Evolutionary conservation across 2,329 filamentous ascomycete species (phyloP).

Genomic region (Neofusicoccum cordaticola): DNA sequence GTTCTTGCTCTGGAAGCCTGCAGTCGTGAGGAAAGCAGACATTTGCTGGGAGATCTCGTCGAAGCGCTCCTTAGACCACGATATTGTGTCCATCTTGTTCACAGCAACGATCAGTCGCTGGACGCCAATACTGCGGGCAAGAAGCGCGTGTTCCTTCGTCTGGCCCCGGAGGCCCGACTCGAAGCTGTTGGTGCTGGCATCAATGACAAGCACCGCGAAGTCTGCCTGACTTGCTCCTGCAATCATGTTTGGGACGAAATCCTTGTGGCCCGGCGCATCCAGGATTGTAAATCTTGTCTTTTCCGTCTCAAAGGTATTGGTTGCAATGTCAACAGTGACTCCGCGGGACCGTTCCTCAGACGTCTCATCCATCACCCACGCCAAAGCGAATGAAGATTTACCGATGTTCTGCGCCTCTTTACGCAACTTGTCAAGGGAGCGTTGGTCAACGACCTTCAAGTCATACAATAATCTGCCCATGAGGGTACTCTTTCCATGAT

Average conservation of each 20-base stretch:
- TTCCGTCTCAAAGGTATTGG: constrained; percentile 88
- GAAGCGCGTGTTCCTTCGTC: constrained; percentile 86
- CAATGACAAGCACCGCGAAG: constrained; percentile 91
- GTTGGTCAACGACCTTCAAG: constrained; percentile 80
- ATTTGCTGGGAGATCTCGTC: constrained; percentile 83
- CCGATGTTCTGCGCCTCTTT: constrained; percentile 88
- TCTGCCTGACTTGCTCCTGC: constrained; percentile 94
- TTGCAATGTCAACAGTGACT: constrained; percentile 95
- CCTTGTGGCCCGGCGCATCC: constrained; percentile 88
- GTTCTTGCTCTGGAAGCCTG: constrained; percentile 78
- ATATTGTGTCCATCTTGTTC: constrained; percentile 89
- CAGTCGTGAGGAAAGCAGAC: constrained; percentile 73
- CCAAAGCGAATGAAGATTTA: constrained; percentile 92
- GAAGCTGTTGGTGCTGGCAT: constrained; percentile 85
- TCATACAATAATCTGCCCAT: constrained; percentile 95
- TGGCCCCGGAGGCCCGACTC: constrained; percentile 92
- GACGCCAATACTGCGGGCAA: constrained; percentile 87
- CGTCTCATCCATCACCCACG: constrained; percentile 94
- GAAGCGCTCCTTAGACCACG: constrained; percentile 80
- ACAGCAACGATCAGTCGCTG: constrained; percentile 84
- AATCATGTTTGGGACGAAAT: constrained; percentile 99
- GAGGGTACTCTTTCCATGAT: constrained; percentile 94
- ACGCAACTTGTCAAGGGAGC: constrained; percentile 82
- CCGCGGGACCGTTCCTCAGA: constrained; percentile 84
- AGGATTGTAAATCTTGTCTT: constrained; percentile 87